Evolutionary conservation across 306 rosid species (phyloP).

Genomic region (Vigna mungo): DNA sequence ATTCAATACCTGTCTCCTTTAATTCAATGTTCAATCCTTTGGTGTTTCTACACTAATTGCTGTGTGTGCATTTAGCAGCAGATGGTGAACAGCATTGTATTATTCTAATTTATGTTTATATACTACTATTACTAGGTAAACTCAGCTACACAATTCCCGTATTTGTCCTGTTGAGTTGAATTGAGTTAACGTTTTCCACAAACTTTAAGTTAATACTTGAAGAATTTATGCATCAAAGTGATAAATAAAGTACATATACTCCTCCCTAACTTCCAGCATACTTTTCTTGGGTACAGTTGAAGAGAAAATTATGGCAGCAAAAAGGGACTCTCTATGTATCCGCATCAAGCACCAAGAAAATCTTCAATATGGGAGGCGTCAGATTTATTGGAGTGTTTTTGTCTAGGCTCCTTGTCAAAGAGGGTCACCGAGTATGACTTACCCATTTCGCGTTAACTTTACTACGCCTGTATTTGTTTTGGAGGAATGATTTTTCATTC

Average conservation of each 20-base stretch:
- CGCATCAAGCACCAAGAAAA: slow-evolving; percentile 82
- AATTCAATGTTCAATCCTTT: not conserved
- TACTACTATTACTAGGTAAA: not conserved
- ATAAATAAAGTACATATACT: not conserved
- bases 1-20: not conserved
- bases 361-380: slow-evolving; percentile 95
- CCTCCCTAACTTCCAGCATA: slow-evolving; percentile 1
- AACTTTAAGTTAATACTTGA: not conserved
- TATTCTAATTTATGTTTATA: not conserved
- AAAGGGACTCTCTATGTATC: slow-evolving; percentile 68
- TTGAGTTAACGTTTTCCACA: not conserved
- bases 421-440: slow-evolving; percentile 83
- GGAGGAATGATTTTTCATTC: not conserved
- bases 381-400: slow-evolving; percentile 91
- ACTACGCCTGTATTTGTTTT: not conserved
- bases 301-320: slow-evolving; percentile 66
- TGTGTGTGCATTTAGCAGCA: not conserved
- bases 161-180: not conserved
- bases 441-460: not conserved
- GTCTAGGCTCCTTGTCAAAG: slow-evolving; percentile 92
- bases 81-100: slow-evolving; percentile 1
- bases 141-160: not conserved
- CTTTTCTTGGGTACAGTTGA: slow-evolving; percentile 54
- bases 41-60: not conserved
- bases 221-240: not conserved